Conservation (phyloP, 352 stramenopile species). For the Pythium sp. region DNA sequence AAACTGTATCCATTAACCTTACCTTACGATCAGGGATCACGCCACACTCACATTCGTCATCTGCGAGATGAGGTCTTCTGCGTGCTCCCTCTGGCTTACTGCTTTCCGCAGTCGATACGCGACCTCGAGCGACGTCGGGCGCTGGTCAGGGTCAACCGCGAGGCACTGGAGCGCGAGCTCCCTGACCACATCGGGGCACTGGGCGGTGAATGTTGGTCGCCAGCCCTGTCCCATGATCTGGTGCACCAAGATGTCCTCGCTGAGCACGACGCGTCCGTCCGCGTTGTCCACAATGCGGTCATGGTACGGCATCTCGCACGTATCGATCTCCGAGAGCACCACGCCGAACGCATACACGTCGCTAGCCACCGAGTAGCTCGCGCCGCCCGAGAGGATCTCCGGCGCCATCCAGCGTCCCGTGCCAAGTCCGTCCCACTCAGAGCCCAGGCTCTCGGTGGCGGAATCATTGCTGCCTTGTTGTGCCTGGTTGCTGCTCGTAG, state of each 20-base stretch:
- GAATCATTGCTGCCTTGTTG: not conserved
- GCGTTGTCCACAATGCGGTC: conserved; percentile 26
- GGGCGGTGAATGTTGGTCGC: conserved; percentile 44
- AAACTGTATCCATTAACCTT: not conserved
- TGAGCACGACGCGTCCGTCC: conserved; percentile 7
- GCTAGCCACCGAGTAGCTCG: conserved; percentile 9
- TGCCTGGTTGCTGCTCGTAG: not conserved
- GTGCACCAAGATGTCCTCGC: conserved; percentile 43
- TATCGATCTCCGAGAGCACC: conserved; percentile 65
- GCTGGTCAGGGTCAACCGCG: conserved; percentile 26
- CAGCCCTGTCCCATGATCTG: conserved; percentile 49
- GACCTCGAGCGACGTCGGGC: conserved; percentile 43
- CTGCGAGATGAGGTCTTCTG: conserved; percentile 28
- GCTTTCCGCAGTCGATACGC: conserved; percentile 49
- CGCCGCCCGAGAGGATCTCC: conserved; percentile 22
- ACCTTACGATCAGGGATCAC: not conserved
- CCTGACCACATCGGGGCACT: conserved; percentile 42
- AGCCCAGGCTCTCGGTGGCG: not conserved
- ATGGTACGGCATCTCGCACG: conserved; percentile 57
- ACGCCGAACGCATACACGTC: conserved; percentile 34
- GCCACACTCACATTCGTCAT: conserved; percentile 4
- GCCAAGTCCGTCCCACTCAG: conserved; percentile 5
- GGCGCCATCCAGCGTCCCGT: conserved; percentile 26
- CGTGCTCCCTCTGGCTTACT: conserved; percentile 25
- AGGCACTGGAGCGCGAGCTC: conserved; percentile 50